Conservation (phyloP, 306 rosid species). For the Quercus berberidifolia region DNA sequence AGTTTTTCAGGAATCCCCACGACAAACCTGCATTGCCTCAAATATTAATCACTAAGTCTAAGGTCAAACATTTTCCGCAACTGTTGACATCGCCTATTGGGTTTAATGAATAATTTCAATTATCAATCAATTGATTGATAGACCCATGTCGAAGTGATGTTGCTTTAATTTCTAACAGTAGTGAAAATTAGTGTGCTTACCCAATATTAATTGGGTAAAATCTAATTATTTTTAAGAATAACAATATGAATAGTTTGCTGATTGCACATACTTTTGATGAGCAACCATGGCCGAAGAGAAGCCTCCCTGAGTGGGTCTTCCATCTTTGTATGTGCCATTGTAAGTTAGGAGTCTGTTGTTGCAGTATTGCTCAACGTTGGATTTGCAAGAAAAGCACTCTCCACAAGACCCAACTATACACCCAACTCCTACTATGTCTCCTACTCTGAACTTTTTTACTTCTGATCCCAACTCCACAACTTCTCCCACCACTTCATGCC, state of each 20-base stretch:
- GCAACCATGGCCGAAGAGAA: constrained; percentile 36
- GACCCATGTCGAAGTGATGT: too few relatives aligned
- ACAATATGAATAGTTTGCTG: too few relatives aligned
- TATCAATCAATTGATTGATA: too few relatives aligned
- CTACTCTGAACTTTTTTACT: constrained; percentile 24
- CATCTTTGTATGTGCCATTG: constrained; percentile 24
- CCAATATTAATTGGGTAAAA: too few relatives aligned
- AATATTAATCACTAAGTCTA: too few relatives aligned
- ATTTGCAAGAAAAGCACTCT: constrained; percentile 27
- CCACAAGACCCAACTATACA: constrained; percentile 29
- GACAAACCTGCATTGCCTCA: constrained; percentile 24
- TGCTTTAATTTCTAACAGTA: too few relatives aligned
- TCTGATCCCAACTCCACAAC: constrained; percentile 32
- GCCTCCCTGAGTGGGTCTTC: constrained; percentile 32
- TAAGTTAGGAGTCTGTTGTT: constrained; percentile 5
- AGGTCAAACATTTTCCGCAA: too few relatives aligned
- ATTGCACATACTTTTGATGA: constrained; percentile 19
- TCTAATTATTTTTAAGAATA: too few relatives aligned
- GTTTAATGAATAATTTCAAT: too few relatives aligned
- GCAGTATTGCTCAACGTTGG: constrained; percentile 29
- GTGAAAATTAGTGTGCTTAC: too few relatives aligned
- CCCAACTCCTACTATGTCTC: constrained; percentile 36
- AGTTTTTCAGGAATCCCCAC: constrained; percentile 37
- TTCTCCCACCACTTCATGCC: constrained; percentile 40
- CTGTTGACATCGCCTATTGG: too few relatives aligned